Percentiles rank a stretch among this genome's conserved stretches.
phyloP scores from a whole-genome alignment of 73 alveolate genomes.

The Tetrahymena elliotti region DNA sequence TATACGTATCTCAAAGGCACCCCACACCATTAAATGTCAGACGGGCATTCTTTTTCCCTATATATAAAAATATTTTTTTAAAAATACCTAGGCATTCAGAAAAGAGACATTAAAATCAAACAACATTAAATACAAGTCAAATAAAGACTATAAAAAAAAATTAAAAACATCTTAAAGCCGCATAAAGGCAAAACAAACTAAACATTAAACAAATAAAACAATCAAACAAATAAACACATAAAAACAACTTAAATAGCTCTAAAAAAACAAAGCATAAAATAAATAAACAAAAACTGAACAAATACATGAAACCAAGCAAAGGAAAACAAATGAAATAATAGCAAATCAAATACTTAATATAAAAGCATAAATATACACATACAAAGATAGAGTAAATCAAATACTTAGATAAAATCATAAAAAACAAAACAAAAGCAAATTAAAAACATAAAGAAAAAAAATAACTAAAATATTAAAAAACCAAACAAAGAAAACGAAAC shows the following conservation, averaged over 20 bases:
- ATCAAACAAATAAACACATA: background rate
- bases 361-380: too few relatives aligned
- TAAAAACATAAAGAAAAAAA: background rate
- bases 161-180: background rate
- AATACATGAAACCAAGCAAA: background rate
- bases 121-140: background rate
- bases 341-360: background rate
- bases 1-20: background rate
- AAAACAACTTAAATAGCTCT: too few relatives aligned
- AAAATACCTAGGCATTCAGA: background rate
- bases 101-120: background rate
- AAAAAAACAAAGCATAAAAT: background rate
- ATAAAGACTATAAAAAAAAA: background rate
- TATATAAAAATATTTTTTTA: background rate
- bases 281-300: background rate
- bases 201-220: background rate
- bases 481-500: too few relatives aligned
- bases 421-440: background rate
- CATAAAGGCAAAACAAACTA: background rate
- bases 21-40: background rate
- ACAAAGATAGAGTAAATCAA: too few relatives aligned
- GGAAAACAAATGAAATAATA: too few relatives aligned
- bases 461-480: too few relatives aligned
- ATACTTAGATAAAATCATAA: background rate
- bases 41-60: background rate